Conservation (phyloP, 2,329 filamentous ascomycete genomes). For the Cladosporium halotolerans region DNA sequence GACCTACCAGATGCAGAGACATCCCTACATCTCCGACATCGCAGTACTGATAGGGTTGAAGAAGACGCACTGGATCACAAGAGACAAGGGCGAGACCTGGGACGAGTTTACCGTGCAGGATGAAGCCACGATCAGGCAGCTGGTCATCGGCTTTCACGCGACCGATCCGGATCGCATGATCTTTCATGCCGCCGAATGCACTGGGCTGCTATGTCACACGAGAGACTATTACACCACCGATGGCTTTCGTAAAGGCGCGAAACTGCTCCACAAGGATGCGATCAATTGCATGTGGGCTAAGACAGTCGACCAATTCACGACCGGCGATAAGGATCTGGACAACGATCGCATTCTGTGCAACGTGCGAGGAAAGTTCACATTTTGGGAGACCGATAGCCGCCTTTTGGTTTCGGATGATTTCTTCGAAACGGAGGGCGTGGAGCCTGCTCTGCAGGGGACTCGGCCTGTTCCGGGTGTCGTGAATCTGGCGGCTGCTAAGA, state of each 20-base stretch:
- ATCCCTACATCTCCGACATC: slow-evolving; percentile 69
- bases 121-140: slow-evolving; percentile 49
- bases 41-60: slow-evolving; percentile 70
- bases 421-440: slow-evolving; percentile 59
- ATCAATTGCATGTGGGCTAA: slow-evolving; percentile 85
- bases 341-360: slow-evolving; percentile 73
- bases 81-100: slow-evolving; percentile 79
- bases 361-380: slow-evolving; percentile 63
- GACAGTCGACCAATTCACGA: slow-evolving; percentile 64
- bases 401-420: slow-evolving; percentile 77
- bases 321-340: slow-evolving; percentile 59
- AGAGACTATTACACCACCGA: slow-evolving; percentile 72
- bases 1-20: slow-evolving; percentile 61
- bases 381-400: slow-evolving; percentile 66
- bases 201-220: slow-evolving; percentile 34
- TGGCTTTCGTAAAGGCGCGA: slow-evolving; percentile 65
- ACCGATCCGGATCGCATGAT: slow-evolving; percentile 77
- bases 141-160: slow-evolving; percentile 71
- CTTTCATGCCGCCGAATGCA: slow-evolving; percentile 53
- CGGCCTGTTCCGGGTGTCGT: slow-evolving; percentile 72
- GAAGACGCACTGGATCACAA: slow-evolving; percentile 73
- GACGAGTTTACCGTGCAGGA: slow-evolving; percentile 60
- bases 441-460: slow-evolving; percentile 65
- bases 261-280: slow-evolving; percentile 61
- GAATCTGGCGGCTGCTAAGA: slow-evolving; percentile 77